Evolutionary conservation across 129 eudicot species (phyloP).

Genomic region (Tagetes erecta): DNA sequence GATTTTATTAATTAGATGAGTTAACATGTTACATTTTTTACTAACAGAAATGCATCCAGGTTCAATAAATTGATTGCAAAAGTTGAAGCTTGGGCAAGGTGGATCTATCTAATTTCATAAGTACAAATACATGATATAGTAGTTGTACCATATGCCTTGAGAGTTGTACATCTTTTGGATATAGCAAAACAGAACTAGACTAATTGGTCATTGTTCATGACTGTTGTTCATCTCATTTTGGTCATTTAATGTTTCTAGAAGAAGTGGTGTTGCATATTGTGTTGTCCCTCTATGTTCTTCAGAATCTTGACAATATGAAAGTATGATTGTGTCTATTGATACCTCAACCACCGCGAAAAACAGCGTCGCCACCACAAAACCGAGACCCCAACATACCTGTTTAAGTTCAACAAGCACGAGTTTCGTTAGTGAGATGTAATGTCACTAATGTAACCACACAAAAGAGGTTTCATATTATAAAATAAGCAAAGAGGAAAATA

Average conservation of each 20-base stretch:
- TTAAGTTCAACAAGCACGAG: conserved; percentile 16
- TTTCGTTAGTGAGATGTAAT: background rate
- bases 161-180: conserved; percentile 7
- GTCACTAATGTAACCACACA: background rate
- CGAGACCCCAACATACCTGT: conserved; percentile 88
- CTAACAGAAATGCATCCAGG: no score
- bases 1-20: no score
- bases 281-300: conserved; percentile 92
- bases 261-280: conserved; percentile 84
- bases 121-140: conserved; percentile 26
- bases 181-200: background rate
- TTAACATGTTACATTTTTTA: no score
- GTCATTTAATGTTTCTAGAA: conserved; percentile 63
- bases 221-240: conserved; percentile 64
- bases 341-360: conserved; percentile 93
- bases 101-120: background rate
- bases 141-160: conserved; percentile 18
- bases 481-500: background rate
- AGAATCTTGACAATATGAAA: conserved; percentile 87
- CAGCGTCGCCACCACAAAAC: conserved; percentile 78
- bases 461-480: background rate
- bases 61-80: no score
- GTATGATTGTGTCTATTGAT: conserved; percentile 87
- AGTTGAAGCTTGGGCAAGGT: no score
- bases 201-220: conserved; percentile 56